Conservation (phyloP, 306 rosid species). For the Vigna angularis region DNA sequence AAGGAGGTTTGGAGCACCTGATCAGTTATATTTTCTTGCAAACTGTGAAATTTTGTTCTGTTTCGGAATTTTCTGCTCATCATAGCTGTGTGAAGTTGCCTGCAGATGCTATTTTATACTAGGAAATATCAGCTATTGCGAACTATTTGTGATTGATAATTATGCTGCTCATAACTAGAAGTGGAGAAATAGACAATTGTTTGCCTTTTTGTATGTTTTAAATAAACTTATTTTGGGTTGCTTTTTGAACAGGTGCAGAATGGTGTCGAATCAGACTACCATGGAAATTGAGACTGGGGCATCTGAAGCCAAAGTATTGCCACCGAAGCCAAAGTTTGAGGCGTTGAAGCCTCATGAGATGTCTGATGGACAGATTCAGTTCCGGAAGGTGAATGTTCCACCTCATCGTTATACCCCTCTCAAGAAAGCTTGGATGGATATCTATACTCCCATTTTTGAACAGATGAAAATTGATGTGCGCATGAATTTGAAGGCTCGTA, state of each 20-base stretch:
- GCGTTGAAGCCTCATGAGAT: slow-evolving; percentile 90
- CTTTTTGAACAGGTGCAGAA: slow-evolving; percentile 40
- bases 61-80: neutral
- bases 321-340: slow-evolving; percentile 71
- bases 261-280: slow-evolving; percentile 62
- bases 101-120: neutral
- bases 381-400: slow-evolving; percentile 82
- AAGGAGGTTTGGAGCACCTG: too few relatives aligned
- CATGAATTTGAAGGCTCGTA: slow-evolving; percentile 86
- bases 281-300: slow-evolving; percentile 67
- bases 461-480: slow-evolving; percentile 89
- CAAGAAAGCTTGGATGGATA: slow-evolving; percentile 88
- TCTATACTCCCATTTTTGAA: slow-evolving; percentile 78
- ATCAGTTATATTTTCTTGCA: neutral
- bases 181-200: neutral
- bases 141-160: neutral
- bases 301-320: slow-evolving; percentile 53
- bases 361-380: slow-evolving; percentile 84
- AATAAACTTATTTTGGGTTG: slow-evolving; percentile 21
- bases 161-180: neutral
- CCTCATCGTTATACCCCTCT: slow-evolving; percentile 84
- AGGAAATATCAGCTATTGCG: neutral
- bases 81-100: too few relatives aligned
- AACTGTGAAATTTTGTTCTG: neutral
- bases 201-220: neutral